Evolutionary conservation across 192 early-diverging fungal species (phyloP), one percentile per base, ranked within the genome.

Genomic region (Dimargaris xerosporica): DNA sequence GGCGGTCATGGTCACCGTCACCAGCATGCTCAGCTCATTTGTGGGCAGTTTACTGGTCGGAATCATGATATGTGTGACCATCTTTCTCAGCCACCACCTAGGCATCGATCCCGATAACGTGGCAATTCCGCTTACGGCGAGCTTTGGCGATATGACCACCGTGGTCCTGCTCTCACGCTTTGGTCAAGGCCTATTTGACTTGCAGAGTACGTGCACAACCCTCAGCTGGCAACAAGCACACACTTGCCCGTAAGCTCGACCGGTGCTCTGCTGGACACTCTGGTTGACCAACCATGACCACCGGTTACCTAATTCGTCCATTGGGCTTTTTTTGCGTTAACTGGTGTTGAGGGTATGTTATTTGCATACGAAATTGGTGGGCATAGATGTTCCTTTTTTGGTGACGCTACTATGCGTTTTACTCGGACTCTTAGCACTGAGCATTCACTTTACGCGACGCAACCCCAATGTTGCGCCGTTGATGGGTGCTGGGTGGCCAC

Each of bases 61-160:
- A 29, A 48, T 78, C 1, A 77, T 91, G 62, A 89, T 88, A 70
- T 82, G 85, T 59, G 68, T 67, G 3, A 77, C 86, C 0, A 82
- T 94, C 45, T 71, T 79, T 28, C 56, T 81, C 17, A 83, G 86
- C 63, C 73, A 83, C 39, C 65, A 62, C 17, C 73, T 78, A 41
- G 71, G 76, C 2, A 80, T 94, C 39, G 87, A 94, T 63, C 91
- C 91, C 28, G 91, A 77, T 52, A 77, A 77, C 31, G 69, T 77
- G 50, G 71, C 69, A 13, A 77, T 70, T 16, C 75, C 75, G 3
- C 67, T 77, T 17, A 67, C 75, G 23, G 67, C 72, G 42, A 74
- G 75, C 26, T 71, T 77, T 34, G 75, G 75, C 48, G 75, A 77
- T 47, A 74, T 74, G 75, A 48, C 68, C 3, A 77, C 75, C 16